phyloP scores from a whole-genome alignment of 257 asterid species.

The Paraleonurus japonicus region DNA sequence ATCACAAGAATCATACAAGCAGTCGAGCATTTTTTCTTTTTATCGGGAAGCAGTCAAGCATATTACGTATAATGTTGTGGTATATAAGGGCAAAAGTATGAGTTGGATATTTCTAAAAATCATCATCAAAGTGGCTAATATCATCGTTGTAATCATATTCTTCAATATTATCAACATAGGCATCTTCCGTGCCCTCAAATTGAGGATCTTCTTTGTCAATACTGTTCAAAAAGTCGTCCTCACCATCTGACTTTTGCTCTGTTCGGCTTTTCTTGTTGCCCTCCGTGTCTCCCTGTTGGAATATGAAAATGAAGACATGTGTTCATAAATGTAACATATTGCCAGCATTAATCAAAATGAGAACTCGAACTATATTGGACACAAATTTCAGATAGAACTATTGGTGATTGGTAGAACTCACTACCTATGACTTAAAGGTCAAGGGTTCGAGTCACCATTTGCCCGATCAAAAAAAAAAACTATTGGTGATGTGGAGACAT shows the following conservation, averaged over 20 bases:
- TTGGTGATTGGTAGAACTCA: too few species aligned
- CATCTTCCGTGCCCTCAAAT: slow-evolving; percentile 27
- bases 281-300: slow-evolving; percentile 27
- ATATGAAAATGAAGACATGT: neutral
- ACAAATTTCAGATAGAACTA: too few species aligned
- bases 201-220: slow-evolving; percentile 17
- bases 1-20: neutral
- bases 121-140: slow-evolving; percentile 18
- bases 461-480: too few species aligned
- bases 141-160: slow-evolving; percentile 31
- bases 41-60: too few species aligned
- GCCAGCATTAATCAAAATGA: neutral
- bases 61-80: neutral
- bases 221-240: slow-evolving; percentile 6
- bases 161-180: slow-evolving; percentile 26
- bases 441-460: too few species aligned
- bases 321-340: neutral
- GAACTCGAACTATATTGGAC: neutral
- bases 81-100: neutral
- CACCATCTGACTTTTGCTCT: slow-evolving; percentile 8
- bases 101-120: neutral
- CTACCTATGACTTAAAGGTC: too few species aligned
- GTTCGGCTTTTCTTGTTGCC: slow-evolving; percentile 36
- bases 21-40: too few species aligned
- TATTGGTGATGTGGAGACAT: too few species aligned